phyloP scores from a whole-genome alignment of 2,329 filamentous ascomycete species.

The Aspergillus tubingensis region DNA sequence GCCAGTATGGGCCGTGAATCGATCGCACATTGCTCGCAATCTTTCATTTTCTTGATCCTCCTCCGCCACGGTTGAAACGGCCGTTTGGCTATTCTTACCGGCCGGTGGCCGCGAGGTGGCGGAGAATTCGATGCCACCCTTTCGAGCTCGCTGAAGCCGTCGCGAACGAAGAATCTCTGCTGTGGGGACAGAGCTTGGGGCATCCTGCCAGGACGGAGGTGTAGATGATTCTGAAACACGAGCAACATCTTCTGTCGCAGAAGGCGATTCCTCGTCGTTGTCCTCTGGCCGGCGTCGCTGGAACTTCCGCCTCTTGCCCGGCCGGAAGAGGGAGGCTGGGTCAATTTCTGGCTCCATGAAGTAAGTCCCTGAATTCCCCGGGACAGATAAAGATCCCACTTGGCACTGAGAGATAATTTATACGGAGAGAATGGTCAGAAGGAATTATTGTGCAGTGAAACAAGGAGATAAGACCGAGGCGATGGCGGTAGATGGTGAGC shows the following conservation, averaged over 20 bases:
- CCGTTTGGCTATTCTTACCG: slow-evolving; percentile 18
- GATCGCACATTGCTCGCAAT: slow-evolving; percentile 47
- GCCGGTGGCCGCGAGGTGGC: slow-evolving; percentile 30
- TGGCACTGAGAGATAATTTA: background rate
- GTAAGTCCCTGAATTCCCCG: slow-evolving; percentile 1
- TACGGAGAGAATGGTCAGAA: no score
- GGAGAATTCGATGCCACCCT: slow-evolving; percentile 51
- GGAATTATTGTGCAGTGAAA: background rate
- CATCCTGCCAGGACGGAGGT: slow-evolving; percentile 17
- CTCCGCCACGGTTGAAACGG: slow-evolving; percentile 24
- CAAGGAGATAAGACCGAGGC: background rate
- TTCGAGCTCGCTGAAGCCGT: slow-evolving; percentile 39
- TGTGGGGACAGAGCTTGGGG: slow-evolving; percentile 21
- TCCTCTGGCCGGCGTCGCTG: slow-evolving; percentile 47
- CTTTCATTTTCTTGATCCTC: slow-evolving; percentile 38
- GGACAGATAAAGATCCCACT: background rate
- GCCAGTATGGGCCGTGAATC: slow-evolving; percentile 62
- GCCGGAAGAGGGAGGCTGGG: slow-evolving; percentile 43
- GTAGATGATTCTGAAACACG: slow-evolving; percentile 11
- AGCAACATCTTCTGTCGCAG: slow-evolving; percentile 13
- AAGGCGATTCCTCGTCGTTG: slow-evolving; percentile 13
- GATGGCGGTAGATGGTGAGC: background rate
- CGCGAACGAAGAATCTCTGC: slow-evolving; percentile 42
- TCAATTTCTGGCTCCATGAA: slow-evolving; percentile 33
- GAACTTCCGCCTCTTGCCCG: slow-evolving; percentile 54